These are phyloP conservation scores for Fusarium anguioides DNA, from an alignment of 2,329 filamentous ascomycete genomes.

Conservation along the genomic window DNA sequence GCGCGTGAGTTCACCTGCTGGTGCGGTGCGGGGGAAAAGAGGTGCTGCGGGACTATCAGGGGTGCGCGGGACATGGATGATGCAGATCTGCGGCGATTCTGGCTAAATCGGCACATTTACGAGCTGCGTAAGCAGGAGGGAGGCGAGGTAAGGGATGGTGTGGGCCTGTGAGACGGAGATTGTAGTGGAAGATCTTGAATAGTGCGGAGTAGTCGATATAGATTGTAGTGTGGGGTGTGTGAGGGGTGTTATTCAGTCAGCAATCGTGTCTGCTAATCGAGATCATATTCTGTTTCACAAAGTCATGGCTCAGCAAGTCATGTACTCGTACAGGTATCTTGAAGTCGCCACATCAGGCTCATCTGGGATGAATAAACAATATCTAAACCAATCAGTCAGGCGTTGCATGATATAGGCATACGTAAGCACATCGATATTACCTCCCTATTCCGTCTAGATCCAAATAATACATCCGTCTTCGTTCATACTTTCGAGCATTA, in stretches of 20 bases:
- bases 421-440: not conserved
- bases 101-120: not conserved
- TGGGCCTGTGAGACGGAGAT: not conserved
- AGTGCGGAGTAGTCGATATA: not conserved
- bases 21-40: not conserved
- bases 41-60: conserved; percentile 2
- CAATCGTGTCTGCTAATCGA: not conserved
- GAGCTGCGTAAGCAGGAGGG: not conserved
- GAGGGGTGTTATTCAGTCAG: not conserved
- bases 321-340: not conserved
- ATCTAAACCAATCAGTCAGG: not conserved
- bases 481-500: not conserved
- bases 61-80: conserved; percentile 1
- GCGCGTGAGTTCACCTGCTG: not conserved
- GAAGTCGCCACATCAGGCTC: not conserved
- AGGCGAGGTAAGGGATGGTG: not conserved
- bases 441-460: conserved; percentile 1
- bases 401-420: not conserved
- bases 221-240: not conserved
- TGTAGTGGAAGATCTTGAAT: not conserved
- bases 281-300: not conserved
- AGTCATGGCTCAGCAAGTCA: not conserved
- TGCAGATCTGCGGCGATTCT: not conserved
- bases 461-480: not conserved
- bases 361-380: not conserved